Evolutionary conservation across 2,329 filamentous ascomycete genomes (phyloP), one percentile per base, ranked within the genome.

Genomic region (Diaporthe sp.): DNA sequence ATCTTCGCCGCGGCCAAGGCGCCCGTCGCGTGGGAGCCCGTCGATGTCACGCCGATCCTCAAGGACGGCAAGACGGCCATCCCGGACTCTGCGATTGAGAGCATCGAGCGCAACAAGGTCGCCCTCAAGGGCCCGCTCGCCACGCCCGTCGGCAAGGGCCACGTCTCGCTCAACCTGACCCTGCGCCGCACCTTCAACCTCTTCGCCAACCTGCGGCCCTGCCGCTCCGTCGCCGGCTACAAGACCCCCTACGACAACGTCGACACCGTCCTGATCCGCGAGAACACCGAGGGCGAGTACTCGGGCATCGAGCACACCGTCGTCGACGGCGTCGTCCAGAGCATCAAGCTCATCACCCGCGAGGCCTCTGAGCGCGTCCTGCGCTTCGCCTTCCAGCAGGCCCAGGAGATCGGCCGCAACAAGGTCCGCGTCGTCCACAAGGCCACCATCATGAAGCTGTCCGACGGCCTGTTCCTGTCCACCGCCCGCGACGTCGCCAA

Each of bases 361-460:
- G 95, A 96, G 84, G 97, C 97, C 78, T 96, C 92, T 79, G 97
- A 99, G 92, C 94, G 97, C 81, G 97, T 99, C 72, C 92, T 98
- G 79, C 93, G 96, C 83, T 99, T 95, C 86, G 97, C 97, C 81
- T 99, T 99, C 92, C 96, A 99, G 89, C 95, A 99, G 85, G 97
- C 97, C 80, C 91, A 97, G 86, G 92, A 95, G 80, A 94, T 98
- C 82, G 95, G 96, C 87, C 94, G 95, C 89, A 96, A 92, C 84
- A 98, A 98, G 94, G 96, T 98, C 82, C 95, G 96, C 83, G 96
- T 95, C 76, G 96, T 98, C 78, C 97, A 99, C 94, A 99, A 99
- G 92, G 97, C 97, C 85, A 98, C 97, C 83, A 99, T 99, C 89
- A 99, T 99, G 97, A 99, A 99, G 92, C 97, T 98, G 95, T 96